phyloP scores from a whole-genome alignment of 257 asterid genomes.

The Vinca minor region DNA sequence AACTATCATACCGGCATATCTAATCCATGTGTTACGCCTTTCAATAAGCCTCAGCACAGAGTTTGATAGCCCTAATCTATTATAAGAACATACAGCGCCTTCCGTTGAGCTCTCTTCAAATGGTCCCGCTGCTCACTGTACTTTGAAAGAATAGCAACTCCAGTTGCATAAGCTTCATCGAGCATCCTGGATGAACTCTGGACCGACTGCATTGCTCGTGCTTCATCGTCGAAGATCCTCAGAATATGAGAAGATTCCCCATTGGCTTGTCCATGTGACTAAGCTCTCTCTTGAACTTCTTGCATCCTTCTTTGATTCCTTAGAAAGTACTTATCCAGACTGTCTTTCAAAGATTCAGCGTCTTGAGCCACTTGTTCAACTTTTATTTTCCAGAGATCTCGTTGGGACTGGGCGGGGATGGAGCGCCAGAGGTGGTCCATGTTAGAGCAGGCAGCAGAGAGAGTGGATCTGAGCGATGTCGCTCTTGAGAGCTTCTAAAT shows the following conservation, averaged over 20 bases:
- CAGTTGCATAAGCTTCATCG: constrained; percentile 71
- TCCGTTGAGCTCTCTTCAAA: constrained; percentile 90
- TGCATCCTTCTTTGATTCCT: constrained; percentile 57
- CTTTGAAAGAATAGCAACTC: constrained; percentile 77
- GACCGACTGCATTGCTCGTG: constrained; percentile 64
- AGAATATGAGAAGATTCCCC: constrained; percentile 66
- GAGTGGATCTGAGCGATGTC: constrained; percentile 67
- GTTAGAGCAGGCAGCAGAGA: constrained; percentile 59
- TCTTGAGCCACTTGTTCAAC: constrained; percentile 89
- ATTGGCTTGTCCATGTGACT: constrained; percentile 67
- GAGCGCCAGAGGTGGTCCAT: constrained; percentile 98
- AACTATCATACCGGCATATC: constrained; percentile 70
- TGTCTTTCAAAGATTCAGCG: constrained; percentile 70
- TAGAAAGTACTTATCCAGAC: constrained; percentile 63
- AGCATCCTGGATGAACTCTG: constrained; percentile 63
- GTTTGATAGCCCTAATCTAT: constrained; percentile 79
- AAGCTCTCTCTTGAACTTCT: constrained; percentile 81
- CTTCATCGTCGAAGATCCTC: constrained; percentile 65
- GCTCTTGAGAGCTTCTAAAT: constrained; percentile 23
- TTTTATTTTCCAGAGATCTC: constrained; percentile 98
- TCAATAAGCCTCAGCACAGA: constrained; percentile 76
- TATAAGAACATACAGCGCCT: constrained; percentile 88
- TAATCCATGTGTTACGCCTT: constrained; percentile 84
- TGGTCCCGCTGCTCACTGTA: constrained; percentile 89
- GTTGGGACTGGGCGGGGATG: constrained; percentile 67